Evolutionary conservation across 768 basidiomycete species (phyloP).

Genomic region (Hemileccinum rubropunctum): DNA sequence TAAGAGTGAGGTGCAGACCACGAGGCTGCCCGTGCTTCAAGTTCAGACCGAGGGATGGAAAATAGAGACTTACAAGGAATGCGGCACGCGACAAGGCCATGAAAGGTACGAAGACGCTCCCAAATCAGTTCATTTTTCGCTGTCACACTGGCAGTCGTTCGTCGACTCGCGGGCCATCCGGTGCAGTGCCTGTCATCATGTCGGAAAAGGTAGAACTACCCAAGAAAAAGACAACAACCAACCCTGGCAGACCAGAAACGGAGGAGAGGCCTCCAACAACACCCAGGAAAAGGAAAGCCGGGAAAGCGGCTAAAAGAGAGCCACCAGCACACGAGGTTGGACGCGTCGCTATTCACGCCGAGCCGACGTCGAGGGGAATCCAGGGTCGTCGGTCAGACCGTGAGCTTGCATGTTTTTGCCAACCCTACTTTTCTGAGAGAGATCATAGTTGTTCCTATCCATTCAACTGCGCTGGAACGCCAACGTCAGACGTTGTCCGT

Average conservation of each 20-base stretch:
- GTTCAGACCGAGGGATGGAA: not conserved
- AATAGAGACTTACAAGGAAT: not conserved
- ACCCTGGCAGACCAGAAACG: conserved; percentile 12
- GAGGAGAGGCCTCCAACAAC: conserved; percentile 13
- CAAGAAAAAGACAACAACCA: conserved; percentile 23
- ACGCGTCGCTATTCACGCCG: conserved; percentile 11
- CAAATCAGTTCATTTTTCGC: conserved; percentile 24
- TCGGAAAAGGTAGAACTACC: conserved; percentile 23
- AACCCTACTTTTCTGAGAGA: conserved; percentile 8
- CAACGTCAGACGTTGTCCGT: conserved; percentile 21
- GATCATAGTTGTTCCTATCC: conserved; percentile 18
- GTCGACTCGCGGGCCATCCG: conserved; percentile 5
- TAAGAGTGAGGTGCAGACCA: not conserved
- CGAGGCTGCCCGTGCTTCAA: not conserved
- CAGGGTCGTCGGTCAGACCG: conserved; percentile 30
- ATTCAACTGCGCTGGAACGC: conserved; percentile 21
- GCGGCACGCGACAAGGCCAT: conserved; percentile 16
- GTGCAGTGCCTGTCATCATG: conserved; percentile 19
- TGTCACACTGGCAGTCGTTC: conserved; percentile 14
- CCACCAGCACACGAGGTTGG: conserved; percentile 11
- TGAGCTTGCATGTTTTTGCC: conserved; percentile 14
- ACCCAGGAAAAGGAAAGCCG: conserved; percentile 29
- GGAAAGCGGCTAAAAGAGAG: conserved; percentile 13
- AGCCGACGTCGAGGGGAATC: conserved; percentile 13
- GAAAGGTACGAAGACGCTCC: conserved; percentile 22